phyloP scores from a whole-genome alignment of 768 basidiomycete genomes.

The Boletus speciosus region DNA sequence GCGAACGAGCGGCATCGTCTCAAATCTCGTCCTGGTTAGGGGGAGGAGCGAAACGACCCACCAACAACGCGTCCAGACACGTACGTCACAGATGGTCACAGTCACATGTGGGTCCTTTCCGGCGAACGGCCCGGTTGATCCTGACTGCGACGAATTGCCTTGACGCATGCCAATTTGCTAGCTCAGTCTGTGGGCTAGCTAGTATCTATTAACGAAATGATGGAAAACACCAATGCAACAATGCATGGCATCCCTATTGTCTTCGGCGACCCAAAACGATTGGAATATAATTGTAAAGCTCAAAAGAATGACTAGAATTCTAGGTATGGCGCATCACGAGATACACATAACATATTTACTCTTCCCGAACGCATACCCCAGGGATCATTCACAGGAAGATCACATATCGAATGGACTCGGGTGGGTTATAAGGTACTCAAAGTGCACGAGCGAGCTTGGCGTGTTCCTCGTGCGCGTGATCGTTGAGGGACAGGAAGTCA shows the following conservation, averaged over 20 bases:
- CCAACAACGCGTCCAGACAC: constrained; percentile 26
- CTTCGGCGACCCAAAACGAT: neutral
- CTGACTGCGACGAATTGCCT: no score
- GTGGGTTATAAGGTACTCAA: neutral
- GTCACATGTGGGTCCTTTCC: neutral
- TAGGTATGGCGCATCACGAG: constrained; percentile 1
- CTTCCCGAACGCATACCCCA: neutral
- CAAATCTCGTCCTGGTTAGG: constrained; percentile 17
- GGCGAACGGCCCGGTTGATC: neutral
- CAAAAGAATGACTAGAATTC: constrained; percentile 9
- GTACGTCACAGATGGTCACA: constrained; percentile 23
- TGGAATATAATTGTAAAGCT: neutral
- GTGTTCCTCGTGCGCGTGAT: constrained; percentile 18
- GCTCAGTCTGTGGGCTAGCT: neutral
- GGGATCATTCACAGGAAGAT: neutral
- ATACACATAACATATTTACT: neutral
- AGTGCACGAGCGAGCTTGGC: constrained; percentile 12
- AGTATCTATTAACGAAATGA: neutral
- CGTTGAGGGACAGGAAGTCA: constrained; percentile 23
- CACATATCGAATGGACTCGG: neutral
- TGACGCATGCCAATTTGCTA: neutral
- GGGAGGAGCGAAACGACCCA: constrained; percentile 10
- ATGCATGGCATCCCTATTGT: neutral
- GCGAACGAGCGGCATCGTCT: constrained; percentile 69
- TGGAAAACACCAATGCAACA: neutral